Evolutionary conservation across 148 eudicot genomes (phyloP).

Genomic region (Salicornia ramosissima): DNA sequence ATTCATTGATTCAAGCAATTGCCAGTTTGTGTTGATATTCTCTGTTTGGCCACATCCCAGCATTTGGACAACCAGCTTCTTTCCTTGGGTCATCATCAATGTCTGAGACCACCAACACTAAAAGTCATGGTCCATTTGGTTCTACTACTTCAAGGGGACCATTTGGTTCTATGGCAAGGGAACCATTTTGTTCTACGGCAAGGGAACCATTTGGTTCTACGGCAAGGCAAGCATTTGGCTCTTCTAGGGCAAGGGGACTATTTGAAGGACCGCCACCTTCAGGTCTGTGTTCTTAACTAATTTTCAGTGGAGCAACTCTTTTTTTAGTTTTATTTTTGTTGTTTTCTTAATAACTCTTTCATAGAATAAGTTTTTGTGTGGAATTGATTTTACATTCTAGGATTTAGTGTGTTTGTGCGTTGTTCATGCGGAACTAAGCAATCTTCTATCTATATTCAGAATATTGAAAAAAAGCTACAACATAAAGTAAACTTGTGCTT

Average conservation of each 20-base stretch:
- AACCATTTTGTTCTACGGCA: too few relatives aligned
- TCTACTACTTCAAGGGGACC: slow-evolving; percentile 2
- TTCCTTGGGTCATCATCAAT: background rate
- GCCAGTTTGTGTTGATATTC: background rate
- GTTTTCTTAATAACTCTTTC: background rate
- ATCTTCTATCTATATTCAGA: background rate
- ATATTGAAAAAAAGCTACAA: background rate
- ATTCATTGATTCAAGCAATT: background rate
- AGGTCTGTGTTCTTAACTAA: background rate
- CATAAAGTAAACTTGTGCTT: background rate
- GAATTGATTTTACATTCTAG: background rate
- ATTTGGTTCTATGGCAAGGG: too few relatives aligned
- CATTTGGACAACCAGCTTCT: slow-evolving; percentile 11
- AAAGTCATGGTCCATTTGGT: background rate
- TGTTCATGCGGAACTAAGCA: slow-evolving; percentile 1
- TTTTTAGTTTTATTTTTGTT: background rate
- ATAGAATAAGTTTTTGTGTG: background rate
- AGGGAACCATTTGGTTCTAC: too few relatives aligned
- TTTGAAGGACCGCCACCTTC: background rate
- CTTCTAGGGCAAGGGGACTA: too few relatives aligned
- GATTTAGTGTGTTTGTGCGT: background rate
- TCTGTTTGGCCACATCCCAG: slow-evolving; percentile 18
- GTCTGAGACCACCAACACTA: background rate
- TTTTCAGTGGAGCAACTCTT: background rate
- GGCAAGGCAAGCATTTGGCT: too few relatives aligned